Evolutionary conservation across 1,139 yeast species (phyloP), one percentile per base, ranked within the genome.

Genomic region (Yamadazyma dendronema): DNA sequence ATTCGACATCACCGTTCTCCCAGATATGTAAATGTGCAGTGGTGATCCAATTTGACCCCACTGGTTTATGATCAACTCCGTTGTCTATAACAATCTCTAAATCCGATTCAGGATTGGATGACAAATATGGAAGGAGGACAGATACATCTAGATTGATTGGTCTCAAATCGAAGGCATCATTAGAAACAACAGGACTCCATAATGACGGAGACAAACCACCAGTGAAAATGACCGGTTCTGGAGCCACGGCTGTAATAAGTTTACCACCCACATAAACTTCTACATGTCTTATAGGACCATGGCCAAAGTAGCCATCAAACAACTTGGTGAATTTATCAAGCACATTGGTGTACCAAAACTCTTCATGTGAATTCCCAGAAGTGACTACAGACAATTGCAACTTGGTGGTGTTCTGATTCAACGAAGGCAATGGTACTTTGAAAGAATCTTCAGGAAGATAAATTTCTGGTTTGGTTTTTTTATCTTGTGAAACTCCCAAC

Each of bases 181-280:
- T 70, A 3, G 86, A 79, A 11, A 87, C 95, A 40, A 84, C 77
- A 3, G 95, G 86, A 30, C 73, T 67, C 96, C 96, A 87, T 35
- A 85, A 62, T 2, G 82, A 71, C 3, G 95, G 95, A 1, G 88
- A 76, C 25, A 83, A 62, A 2, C 95, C 95, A 10, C 95, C 95
- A 1, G 94, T 79, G 59, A 72, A 86, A 19, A 86, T 71, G 4
- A 79, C 75, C 16, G 83, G 84, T 43, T 74, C 73, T 3, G 87
- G 84, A 8, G 77, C 62, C 29, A 68, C 67, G 3, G 73, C 59
- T 4, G 75, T 75, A 28, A 79, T 63, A 41, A 76, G 65, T 17
- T 64, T 44, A 15, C 73, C 82, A 46, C 77, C 66, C 34, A 77
- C 58, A 43, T 62, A 77, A 8, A 79, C 74, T 43, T 76, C 74